Percentiles rank a stretch among this genome's conserved stretches.
Evolutionary conservation across 108 stramenopile genomes (phyloP).

Genomic region (Skeletonema tropicum): DNA sequence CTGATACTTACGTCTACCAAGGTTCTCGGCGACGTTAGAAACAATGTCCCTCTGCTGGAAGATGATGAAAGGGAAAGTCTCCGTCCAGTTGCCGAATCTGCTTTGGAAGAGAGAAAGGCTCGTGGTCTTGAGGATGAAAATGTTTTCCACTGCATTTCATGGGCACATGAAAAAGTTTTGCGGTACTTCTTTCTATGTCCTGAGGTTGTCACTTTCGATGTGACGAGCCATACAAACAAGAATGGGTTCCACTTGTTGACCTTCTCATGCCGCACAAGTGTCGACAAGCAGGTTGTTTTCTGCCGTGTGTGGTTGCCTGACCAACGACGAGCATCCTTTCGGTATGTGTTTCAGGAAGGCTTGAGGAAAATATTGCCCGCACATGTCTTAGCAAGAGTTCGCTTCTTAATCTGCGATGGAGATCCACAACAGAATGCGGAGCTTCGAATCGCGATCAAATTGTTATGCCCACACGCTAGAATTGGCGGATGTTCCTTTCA

Average conservation of each 20-base stretch:
- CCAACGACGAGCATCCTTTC: not conserved
- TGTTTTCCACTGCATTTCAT: not conserved
- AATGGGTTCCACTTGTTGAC: not conserved
- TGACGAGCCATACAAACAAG: not conserved
- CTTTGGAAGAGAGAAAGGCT: not conserved
- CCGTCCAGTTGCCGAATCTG: too few species aligned
- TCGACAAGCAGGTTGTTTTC: slow-evolving; percentile 8
- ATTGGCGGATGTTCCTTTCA: too few species aligned
- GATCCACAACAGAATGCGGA: not conserved
- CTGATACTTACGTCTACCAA: not conserved
- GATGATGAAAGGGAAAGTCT: too few species aligned
- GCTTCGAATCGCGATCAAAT: too few species aligned
- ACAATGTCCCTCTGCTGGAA: not conserved
- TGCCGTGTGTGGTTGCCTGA: not conserved
- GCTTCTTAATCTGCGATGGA: not conserved
- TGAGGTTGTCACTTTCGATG: not conserved
- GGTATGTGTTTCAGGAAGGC: not conserved
- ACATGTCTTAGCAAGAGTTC: not conserved
- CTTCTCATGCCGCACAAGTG: slow-evolving; percentile 2
- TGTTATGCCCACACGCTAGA: too few species aligned
- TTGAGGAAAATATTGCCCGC: not conserved
- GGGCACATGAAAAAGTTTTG: not conserved
- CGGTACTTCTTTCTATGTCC: not conserved
- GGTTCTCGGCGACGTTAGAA: not conserved
- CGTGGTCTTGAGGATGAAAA: not conserved